Evolutionary conservation across 116 monocot genomes (phyloP).

Genomic region (Phalaenopsis hybrid): DNA sequence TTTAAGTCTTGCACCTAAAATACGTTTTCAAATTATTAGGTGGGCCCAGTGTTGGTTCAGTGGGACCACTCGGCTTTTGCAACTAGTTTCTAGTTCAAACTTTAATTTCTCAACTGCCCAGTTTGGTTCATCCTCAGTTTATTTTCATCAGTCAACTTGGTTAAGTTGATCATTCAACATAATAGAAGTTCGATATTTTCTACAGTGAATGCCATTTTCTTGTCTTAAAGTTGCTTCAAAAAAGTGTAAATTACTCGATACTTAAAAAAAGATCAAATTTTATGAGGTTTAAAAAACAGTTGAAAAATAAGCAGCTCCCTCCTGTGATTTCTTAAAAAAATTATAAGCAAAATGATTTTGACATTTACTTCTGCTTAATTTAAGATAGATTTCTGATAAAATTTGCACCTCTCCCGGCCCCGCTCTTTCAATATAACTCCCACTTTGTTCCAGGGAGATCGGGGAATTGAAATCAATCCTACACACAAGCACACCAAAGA

Average conservation of each 20-base stretch:
- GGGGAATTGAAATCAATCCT: neutral
- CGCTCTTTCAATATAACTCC: neutral
- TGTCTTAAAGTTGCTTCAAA: neutral
- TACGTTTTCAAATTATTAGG: too few species aligned
- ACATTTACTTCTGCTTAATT: too few species aligned
- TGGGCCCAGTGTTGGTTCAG: too few species aligned
- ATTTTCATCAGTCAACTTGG: neutral
- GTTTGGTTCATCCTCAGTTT: too few species aligned
- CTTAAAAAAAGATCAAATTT: neutral
- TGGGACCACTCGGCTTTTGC: too few species aligned
- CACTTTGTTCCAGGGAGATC: neutral
- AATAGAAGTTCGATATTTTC: neutral
- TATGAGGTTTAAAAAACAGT: neutral
- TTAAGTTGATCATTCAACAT: neutral
- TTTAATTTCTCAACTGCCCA: too few species aligned
- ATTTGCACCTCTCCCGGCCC: too few species aligned
- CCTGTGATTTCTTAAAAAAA: neutral
- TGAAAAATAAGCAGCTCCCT: neutral
- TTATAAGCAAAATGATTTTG: neutral
- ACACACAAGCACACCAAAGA: neutral
- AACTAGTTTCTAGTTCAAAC: too few species aligned
- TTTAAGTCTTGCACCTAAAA: too few species aligned
- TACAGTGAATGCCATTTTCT: neutral
- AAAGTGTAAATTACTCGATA: neutral
- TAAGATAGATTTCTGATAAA: too few species aligned